Base-by-base conservation (phyloP, 129 eudicot species). In the Solidago caesia region DNA sequence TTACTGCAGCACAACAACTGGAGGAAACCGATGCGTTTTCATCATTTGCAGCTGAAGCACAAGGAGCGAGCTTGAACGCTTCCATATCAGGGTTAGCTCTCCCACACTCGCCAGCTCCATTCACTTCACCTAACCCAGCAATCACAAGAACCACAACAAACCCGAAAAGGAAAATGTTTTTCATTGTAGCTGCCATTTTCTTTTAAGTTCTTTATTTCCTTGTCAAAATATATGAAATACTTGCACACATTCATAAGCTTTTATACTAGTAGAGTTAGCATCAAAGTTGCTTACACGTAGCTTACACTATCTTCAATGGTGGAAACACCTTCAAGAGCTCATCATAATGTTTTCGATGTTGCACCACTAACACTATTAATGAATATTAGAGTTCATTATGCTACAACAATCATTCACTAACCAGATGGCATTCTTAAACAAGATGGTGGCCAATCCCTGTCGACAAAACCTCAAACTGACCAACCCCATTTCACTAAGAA, bases 1-100 rank as follows among this genome's bases (percentile, higher is more conserved):
- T 79, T 57, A 92, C 88, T 79, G 75, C 84, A 46, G 80, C 77
- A 71, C 98, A 92, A 72, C 98, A 92, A 68, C 72, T 70, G 42
- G 74, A 65, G 4, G 92, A 82, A 75, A 82, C 86, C 0, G 86
- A 55, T 1, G 92, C 87, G 1, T 73, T 65, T 44, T 75, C 78
- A 75, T 89, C 96, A 59, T 74, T 67, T n/a, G 92, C 96, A 53
- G 98, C 98, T 7, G 81, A 72, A 52, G 96, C 95, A 80, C 98
- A 92, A 52, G 96, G 96, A 51, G 77, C 75, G 48, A 92, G 82
- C 80, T 89, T 92, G 74, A 86, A 68, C 2, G 96, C 96, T 82
- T 92, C 98, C 89, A 63, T 70, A 41, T 92, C 89, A 0, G 98
- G 96, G 39, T 77, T 66, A 1, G 87, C 48, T 59, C 21, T 84